Evolutionary conservation across 208 protist species (phyloP).

Genomic region (Endotrypanum monterogeii): DNA sequence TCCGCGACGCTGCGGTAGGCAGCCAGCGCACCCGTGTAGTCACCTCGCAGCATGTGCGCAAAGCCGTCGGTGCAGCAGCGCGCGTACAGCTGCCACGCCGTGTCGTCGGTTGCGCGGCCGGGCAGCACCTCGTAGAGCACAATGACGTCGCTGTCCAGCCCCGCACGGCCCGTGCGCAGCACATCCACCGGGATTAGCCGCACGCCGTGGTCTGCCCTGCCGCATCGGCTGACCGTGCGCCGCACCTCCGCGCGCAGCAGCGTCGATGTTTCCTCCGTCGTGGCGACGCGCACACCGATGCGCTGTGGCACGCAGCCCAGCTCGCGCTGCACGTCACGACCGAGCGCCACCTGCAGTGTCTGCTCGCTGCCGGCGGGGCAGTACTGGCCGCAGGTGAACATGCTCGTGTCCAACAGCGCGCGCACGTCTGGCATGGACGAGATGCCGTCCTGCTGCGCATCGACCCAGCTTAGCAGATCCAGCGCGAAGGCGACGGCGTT

Average conservation of each 20-base stretch:
- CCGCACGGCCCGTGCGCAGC: constrained; percentile 2
- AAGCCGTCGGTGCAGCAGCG: constrained; percentile 25
- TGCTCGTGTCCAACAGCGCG: constrained; percentile 22
- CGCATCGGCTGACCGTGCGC: not conserved
- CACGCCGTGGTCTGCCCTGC: constrained; percentile 2
- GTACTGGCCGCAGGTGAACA: constrained; percentile 13
- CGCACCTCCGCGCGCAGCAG: constrained; percentile 22
- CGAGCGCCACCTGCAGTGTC: constrained; percentile 12
- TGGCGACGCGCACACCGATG: constrained; percentile 20
- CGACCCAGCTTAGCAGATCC: constrained; percentile 10
- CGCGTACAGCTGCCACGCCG: constrained; percentile 23
- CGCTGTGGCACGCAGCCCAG: constrained; percentile 11
- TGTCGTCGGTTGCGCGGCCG: constrained; percentile 4
- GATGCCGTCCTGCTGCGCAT: not conserved
- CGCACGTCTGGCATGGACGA: constrained; percentile 5
- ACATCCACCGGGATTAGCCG: constrained; percentile 31
- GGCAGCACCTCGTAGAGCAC: constrained; percentile 24
- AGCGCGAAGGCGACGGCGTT: constrained; percentile 19
- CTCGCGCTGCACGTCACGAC: constrained; percentile 27
- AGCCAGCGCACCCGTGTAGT: constrained; percentile 32
- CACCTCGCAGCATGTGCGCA: constrained; percentile 33
- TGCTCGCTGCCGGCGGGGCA: not conserved
- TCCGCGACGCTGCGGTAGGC: constrained; percentile 15
- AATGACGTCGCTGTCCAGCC: constrained; percentile 5
- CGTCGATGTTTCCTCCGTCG: constrained; percentile 38